Evolutionary conservation across 2,329 filamentous ascomycete species (phyloP).

Genomic region (Penicillium aurantiogriseum): DNA sequence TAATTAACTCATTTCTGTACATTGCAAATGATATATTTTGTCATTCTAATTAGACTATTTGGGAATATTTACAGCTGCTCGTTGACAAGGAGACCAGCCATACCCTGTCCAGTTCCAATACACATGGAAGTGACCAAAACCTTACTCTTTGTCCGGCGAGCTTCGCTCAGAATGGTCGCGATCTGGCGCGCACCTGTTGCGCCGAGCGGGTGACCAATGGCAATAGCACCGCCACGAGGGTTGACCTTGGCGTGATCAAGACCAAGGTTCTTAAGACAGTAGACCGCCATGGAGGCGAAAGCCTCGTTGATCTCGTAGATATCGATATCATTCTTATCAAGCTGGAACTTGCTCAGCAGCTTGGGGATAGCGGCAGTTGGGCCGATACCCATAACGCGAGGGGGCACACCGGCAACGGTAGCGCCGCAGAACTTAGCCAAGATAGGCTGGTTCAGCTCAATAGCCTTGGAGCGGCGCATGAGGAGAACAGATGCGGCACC

Average conservation of each 20-base stretch:
- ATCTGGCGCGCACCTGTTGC: slow-evolving; percentile 88
- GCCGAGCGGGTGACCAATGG: slow-evolving; percentile 84
- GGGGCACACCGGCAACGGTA: slow-evolving; percentile 84
- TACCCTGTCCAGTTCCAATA: slow-evolving; percentile 65
- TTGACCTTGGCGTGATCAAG: slow-evolving; percentile 74
- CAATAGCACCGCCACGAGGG: slow-evolving; percentile 89
- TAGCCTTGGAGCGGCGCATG: slow-evolving; percentile 90
- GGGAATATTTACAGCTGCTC: slow-evolving; percentile 50
- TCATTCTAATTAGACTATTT: not conserved
- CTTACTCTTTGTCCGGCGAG: slow-evolving; percentile 82
- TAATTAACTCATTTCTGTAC: not conserved
- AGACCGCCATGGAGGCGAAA: slow-evolving; percentile 96
- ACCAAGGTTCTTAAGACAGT: slow-evolving; percentile 71
- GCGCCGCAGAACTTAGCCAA: slow-evolving; percentile 92
- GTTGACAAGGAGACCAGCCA: slow-evolving; percentile 66
- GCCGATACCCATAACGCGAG: slow-evolving; percentile 91
- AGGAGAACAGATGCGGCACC: slow-evolving; percentile 84
- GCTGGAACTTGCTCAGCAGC: slow-evolving; percentile 74
- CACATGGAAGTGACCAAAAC: slow-evolving; percentile 90
- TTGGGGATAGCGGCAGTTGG: slow-evolving; percentile 66
- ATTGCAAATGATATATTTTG: not conserved
- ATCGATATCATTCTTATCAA: slow-evolving; percentile 80
- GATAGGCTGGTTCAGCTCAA: slow-evolving; percentile 84
- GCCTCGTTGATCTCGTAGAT: slow-evolving; percentile 96
- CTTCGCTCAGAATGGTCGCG: slow-evolving; percentile 85